Conservation (phyloP, 768 basidiomycete species). For the Coprinopsis marcescibilis region DNA sequence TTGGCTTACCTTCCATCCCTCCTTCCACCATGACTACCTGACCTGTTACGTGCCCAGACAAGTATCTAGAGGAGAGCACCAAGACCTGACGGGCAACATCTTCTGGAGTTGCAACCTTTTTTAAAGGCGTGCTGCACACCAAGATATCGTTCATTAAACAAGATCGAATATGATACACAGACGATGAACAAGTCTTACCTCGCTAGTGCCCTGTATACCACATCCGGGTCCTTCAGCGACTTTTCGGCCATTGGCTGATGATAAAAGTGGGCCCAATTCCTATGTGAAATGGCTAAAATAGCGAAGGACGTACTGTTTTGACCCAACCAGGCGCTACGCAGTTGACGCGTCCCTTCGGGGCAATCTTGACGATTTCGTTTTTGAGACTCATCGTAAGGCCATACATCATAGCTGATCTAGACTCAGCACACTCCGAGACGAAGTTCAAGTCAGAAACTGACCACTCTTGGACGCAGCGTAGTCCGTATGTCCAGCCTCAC, state of each 20-base stretch:
- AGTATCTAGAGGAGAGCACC: slow-evolving; percentile 48
- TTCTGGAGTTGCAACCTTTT: slow-evolving; percentile 54
- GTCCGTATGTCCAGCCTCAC: slow-evolving; percentile 60
- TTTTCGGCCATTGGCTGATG: slow-evolving; percentile 49
- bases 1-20: slow-evolving; percentile 64
- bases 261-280: not conserved
- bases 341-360: slow-evolving; percentile 67
- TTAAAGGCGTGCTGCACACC: slow-evolving; percentile 55
- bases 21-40: slow-evolving; percentile 68
- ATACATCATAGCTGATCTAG: slow-evolving; percentile 57
- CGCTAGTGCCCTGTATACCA: slow-evolving; percentile 55
- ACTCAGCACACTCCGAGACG: not conserved
- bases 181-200: slow-evolving; percentile 40
- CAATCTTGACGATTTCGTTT: slow-evolving; percentile 77
- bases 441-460: slow-evolving; percentile 21
- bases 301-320: slow-evolving; percentile 28
- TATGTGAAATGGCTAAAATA: not conserved
- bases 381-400: slow-evolving; percentile 64
- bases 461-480: slow-evolving; percentile 67
- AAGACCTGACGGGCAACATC: slow-evolving; percentile 66
- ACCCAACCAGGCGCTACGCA: slow-evolving; percentile 67
- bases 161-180: not conserved
- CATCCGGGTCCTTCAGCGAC: slow-evolving; percentile 46
- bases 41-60: slow-evolving; percentile 70
- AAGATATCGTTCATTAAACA: not conserved